Base-by-base conservation (phyloP, 1,139 yeast species). In the Hanseniaspora sp. region DNA sequence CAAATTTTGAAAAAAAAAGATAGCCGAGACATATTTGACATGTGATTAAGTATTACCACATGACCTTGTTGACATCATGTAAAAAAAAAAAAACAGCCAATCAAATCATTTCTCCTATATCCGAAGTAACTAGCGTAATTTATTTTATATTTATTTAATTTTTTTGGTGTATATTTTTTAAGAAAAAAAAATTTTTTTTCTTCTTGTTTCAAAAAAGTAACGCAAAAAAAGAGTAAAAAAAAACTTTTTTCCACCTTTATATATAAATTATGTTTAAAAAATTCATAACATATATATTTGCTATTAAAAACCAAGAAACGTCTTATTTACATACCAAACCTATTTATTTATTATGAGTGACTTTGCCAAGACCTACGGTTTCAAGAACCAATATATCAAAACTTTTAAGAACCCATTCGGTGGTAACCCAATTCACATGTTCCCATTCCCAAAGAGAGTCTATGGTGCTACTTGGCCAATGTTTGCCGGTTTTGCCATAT, bases 381-480 rank as follows among this genome's bases (percentile, higher is more conserved):
- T 51, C 48, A 51, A 51, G 23, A 51, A 37, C 46, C 48, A 38
- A 51, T 44, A 51, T 42, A 42, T 51, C 29, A 51, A 51, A 18
- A 51, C 54, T 33, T 51, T 38, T 46, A 51, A 45, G 41, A 51
- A 51, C 54, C 54, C 54, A 51, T 51, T 51, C 31, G 54, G 54
- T 15, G 54, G 54, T 44, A 47, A 47, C 43, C 54, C 54, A 51
- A 13, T 51, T 30, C 46, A 51, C 47, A 34, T 44, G 45, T 44
- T 51, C 48, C 54, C 54, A 31, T 51, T 51, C 54, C 54, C 54
- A 51, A 51, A 44, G 40, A 51, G 40, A 29, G 46, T 51, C 17
- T 44, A 39, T 13, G 48, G 45, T 33, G 43, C 47, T 38, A 51
- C 48, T 23, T 51, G 54, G 54, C 54, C 54, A 44, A 38, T 51